Evolutionary conservation across 192 early-diverging fungal genomes (phyloP).

Genomic region (Lobosporangium transversale): DNA sequence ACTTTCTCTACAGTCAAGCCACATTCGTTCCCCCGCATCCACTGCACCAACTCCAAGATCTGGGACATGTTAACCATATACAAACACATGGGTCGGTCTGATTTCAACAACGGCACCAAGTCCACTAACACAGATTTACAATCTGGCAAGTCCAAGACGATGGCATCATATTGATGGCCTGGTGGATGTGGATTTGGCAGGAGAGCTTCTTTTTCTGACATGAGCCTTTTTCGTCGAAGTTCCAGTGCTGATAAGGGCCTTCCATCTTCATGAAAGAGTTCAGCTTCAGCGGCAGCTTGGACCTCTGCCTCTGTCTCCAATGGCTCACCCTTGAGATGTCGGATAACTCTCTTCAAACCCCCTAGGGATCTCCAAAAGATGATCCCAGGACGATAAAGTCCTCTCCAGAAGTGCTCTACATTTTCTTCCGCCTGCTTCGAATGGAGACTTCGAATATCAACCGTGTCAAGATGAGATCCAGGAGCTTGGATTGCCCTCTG

Average conservation of each 20-base stretch:
- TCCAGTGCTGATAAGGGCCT: constrained; percentile 19
- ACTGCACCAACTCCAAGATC: constrained; percentile 56
- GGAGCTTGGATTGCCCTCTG: constrained; percentile 60
- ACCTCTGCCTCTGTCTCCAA: not conserved
- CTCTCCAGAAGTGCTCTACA: constrained; percentile 60
- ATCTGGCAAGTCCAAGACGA: constrained; percentile 62
- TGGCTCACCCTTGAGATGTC: constrained; percentile 4
- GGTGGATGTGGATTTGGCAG: constrained; percentile 34
- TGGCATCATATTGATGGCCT: constrained; percentile 58
- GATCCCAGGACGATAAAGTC: constrained; percentile 54
- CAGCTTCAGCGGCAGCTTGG: not conserved
- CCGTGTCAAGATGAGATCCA: constrained; percentile 58
- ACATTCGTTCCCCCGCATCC: constrained; percentile 30
- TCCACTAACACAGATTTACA: constrained; percentile 42
- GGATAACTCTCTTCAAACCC: constrained; percentile 30
- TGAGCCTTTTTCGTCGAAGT: constrained; percentile 7
- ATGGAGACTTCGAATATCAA: constrained; percentile 59
- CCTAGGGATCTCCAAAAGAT: constrained; percentile 54
- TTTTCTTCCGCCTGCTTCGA: constrained; percentile 59
- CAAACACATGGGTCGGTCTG: constrained; percentile 62
- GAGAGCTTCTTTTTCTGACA: constrained; percentile 9
- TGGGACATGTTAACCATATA: constrained; percentile 70
- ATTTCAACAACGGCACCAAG: constrained; percentile 54
- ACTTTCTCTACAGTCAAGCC: constrained; percentile 54
- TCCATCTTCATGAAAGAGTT: constrained; percentile 1